phyloP scores from a whole-genome alignment of 106 monocot genomes.

The Alisma plantagoaquatica region DNA sequence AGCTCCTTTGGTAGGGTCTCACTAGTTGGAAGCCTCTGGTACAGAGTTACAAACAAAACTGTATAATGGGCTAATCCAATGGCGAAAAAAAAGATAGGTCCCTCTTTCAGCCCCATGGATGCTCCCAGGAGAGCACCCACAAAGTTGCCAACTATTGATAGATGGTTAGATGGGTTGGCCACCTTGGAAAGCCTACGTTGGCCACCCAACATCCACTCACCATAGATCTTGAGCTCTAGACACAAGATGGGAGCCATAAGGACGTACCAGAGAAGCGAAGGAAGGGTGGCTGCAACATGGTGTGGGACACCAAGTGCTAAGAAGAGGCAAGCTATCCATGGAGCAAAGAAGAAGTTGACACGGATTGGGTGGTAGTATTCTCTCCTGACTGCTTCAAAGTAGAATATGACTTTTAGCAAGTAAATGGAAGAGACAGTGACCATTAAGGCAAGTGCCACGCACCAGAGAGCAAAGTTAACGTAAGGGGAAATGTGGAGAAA shows the following conservation, averaged over 20 bases:
- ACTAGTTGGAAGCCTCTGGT: slow-evolving; percentile 76
- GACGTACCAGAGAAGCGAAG: slow-evolving; percentile 38
- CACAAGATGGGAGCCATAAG: slow-evolving; percentile 71
- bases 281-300: slow-evolving; percentile 12
- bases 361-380: slow-evolving; percentile 81
- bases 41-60: slow-evolving; percentile 75
- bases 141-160: slow-evolving; percentile 75
- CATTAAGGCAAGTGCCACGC: slow-evolving; percentile 19
- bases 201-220: slow-evolving; percentile 87
- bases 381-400: slow-evolving; percentile 61
- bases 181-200: slow-evolving; percentile 25
- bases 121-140: slow-evolving; percentile 76
- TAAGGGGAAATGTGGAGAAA: slow-evolving; percentile 15
- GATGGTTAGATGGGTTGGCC: slow-evolving; percentile 80
- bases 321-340: slow-evolving; percentile 80
- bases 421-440: slow-evolving; percentile 34
- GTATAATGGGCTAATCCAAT: slow-evolving; percentile 72
- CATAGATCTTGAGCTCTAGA: slow-evolving; percentile 79
- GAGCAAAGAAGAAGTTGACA: slow-evolving; percentile 90
- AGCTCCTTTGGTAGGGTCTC: slow-evolving; percentile 76
- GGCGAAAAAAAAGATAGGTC: slow-evolving; percentile 81
- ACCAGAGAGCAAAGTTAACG: slow-evolving; percentile 22
- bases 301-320: slow-evolving; percentile 51
- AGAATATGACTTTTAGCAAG: slow-evolving; percentile 50
- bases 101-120: slow-evolving; percentile 66